Conservation (phyloP, 768 basidiomycete genomes). For the Leccinum truebloodii region DNA sequence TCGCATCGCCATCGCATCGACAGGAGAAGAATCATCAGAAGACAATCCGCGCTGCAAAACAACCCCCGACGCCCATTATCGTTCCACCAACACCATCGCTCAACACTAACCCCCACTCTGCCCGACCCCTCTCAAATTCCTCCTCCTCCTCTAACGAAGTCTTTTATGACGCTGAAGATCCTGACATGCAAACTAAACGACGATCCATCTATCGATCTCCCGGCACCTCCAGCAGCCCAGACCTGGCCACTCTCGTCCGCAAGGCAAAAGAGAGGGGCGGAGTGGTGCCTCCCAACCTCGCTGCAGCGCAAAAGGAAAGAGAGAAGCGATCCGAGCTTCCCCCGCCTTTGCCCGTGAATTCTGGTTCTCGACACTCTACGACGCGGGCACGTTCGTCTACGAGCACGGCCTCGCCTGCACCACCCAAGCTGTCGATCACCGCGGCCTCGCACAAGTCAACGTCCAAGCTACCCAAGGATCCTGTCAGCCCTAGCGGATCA, state of each 20-base stretch:
- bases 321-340: slow-evolving; percentile 41
- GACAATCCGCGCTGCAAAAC: slow-evolving; percentile 37
- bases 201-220: slow-evolving; percentile 85
- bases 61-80: slow-evolving; percentile 61
- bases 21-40: slow-evolving; percentile 35
- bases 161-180: slow-evolving; percentile 65
- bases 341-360: slow-evolving; percentile 44
- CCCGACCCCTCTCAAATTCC: slow-evolving; percentile 33
- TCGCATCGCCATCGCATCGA: slow-evolving; percentile 42
- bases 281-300: slow-evolving; percentile 37
- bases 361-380: slow-evolving; percentile 28
- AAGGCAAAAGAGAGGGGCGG: slow-evolving; percentile 77
- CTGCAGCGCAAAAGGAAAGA: slow-evolving; percentile 25
- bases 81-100: slow-evolving; percentile 72
- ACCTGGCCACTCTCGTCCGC: slow-evolving; percentile 82
- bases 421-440: slow-evolving; percentile 40
- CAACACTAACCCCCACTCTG: slow-evolving; percentile 35
- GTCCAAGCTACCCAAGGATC: slow-evolving; percentile 28
- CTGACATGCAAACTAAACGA: slow-evolving; percentile 70
- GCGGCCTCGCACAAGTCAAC: slow-evolving; percentile 24
- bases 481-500: slow-evolving; percentile 37
- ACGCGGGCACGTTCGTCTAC: slow-evolving; percentile 47
- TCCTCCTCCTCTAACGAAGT: slow-evolving; percentile 60
- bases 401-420: slow-evolving; percentile 31
- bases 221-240: slow-evolving; percentile 90